Base-by-base conservation (phyloP, 1,139 yeast genomes). In the Suhomyces atakaporum region DNA sequence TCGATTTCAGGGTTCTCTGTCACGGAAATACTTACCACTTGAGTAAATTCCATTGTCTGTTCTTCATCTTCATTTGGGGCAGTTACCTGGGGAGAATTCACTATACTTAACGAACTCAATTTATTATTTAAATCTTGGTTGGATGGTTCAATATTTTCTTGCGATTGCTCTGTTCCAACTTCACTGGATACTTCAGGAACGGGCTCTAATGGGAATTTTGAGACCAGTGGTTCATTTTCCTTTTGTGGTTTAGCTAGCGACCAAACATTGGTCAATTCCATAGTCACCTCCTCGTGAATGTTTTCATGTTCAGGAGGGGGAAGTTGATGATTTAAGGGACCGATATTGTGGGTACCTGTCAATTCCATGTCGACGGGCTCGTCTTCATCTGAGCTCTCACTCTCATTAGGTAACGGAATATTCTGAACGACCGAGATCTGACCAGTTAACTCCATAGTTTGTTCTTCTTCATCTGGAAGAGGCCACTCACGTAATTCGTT, bases 351-450 rank as follows among this genome's bases (percentile, higher is more conserved):
- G 9, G 43, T 41, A 9, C 39, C 51, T 8, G 61, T 57, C 16
- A 54, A 35, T 31, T 57, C 61, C 61, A 57, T 57, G 11, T 53
- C 60, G 6, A 38, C 49, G 25, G 38, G 51, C 5, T 27, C 14
- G 3, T 45, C 50, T 15, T 35, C 46, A 26, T 35, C 45, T 18
- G 27, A 44, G 16, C 29, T 26, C 20, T 9, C 5, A 10, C 29
- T n/a, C 15, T 13, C 20, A 7, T 26, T 27, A 23, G 4, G 30
- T 12, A 6, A 27, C 30, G 20, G 5, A 18, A 18, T 5, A 8
- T 18, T 18, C 20, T n/a, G n/a, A n/a, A n/a, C n/a, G n/a, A n/a
- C n/a, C n/a, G n/a, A n/a, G n/a, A 33, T 30, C 16, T 27, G 46
- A 11, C 45, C 49, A 3, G 54, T 50, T 21, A 49, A 41, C 24